Percentiles rank a stretch among this genome's conserved stretches.
These are phyloP conservation scores for Fusarium liriodendri DNA, from an alignment of 2,329 filamentous ascomycete species.

Conservation along the genomic window DNA sequence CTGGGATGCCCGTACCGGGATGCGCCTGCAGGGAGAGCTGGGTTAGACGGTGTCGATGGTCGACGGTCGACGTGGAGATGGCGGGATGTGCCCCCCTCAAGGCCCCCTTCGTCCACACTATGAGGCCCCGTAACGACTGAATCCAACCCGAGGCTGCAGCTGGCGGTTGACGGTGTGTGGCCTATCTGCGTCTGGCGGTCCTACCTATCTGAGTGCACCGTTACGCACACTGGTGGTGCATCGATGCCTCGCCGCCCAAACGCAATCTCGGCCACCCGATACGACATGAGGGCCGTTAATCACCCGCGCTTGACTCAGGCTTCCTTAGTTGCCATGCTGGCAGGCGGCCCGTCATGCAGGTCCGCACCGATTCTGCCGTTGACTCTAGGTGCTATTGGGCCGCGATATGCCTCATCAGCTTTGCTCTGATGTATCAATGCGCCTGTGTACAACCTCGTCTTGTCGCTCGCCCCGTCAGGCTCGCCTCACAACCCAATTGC, in stretches of 20 bases:
- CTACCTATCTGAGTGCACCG: slow-evolving; percentile 3
- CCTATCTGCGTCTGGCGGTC: slow-evolving; percentile 4
- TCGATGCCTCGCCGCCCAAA: slow-evolving; percentile 6
- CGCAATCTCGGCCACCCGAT: slow-evolving; percentile 10
- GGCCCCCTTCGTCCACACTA: not conserved
- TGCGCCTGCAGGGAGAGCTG: slow-evolving; percentile 28
- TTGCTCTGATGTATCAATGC: slow-evolving; percentile 26
- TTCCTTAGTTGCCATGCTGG: slow-evolving; percentile 29
- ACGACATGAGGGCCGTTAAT: slow-evolving; percentile 10
- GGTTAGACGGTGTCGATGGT: not conserved
- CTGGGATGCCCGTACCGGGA: slow-evolving; percentile 35
- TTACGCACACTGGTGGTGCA: slow-evolving; percentile 4
- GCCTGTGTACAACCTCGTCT: slow-evolving; percentile 30
- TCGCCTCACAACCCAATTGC: slow-evolving; percentile 46
- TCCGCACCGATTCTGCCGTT: slow-evolving; percentile 29
- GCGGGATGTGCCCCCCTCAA: slow-evolving; percentile 21
- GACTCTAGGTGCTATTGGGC: slow-evolving; percentile 41
- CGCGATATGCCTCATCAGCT: slow-evolving; percentile 41
- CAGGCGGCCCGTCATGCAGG: slow-evolving; percentile 40
- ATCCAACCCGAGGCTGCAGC: slow-evolving; percentile 19
- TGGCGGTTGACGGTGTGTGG: slow-evolving; percentile 15
- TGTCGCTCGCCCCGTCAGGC: slow-evolving; percentile 31
- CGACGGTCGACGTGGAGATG: slow-evolving; percentile 32
- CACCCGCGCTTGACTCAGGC: slow-evolving; percentile 21
- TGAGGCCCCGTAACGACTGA: slow-evolving; percentile 10